phyloP scores from a whole-genome alignment of 208 protist species.

The Trypanosoma conorhini region DNA sequence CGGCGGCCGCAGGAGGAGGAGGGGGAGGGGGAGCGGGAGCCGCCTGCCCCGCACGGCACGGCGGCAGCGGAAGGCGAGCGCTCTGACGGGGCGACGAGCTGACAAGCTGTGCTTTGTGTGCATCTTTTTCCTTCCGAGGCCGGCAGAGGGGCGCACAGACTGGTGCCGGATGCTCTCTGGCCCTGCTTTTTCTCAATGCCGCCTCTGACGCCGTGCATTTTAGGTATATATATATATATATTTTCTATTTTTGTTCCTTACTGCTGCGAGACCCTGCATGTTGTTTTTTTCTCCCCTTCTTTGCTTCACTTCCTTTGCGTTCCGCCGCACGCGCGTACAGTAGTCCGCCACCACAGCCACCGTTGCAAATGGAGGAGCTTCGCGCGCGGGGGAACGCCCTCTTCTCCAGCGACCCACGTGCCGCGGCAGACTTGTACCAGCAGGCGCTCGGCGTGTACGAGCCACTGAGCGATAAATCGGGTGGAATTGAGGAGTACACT shows the following conservation, averaged over 20 bases:
- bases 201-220: no score
- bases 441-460: conserved; percentile 60
- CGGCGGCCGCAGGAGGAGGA: background rate
- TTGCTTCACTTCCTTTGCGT: background rate
- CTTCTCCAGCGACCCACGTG: conserved; percentile 48
- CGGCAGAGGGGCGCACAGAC: no score
- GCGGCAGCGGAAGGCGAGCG: background rate
- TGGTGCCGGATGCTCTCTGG: no score
- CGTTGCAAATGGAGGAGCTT: conserved; percentile 59
- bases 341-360: background rate
- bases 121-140: no score
- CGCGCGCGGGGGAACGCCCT: conserved; percentile 65
- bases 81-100: background rate
- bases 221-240: no score
- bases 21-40: background rate
- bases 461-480: conserved; percentile 16
- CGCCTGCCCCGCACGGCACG: no score
- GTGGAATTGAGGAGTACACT: conserved; percentile 62
- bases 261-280: no score
- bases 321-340: background rate
- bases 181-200: no score
- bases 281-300: background rate
- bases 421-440: conserved; percentile 53
- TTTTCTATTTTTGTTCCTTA: no score
- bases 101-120: no score